A percentile compares a stretch with the other conserved stretches of the same genome.
These are phyloP conservation scores for Anisodus tanguticus DNA, from an alignment of 257 asterid species.

Conservation along the genomic window DNA sequence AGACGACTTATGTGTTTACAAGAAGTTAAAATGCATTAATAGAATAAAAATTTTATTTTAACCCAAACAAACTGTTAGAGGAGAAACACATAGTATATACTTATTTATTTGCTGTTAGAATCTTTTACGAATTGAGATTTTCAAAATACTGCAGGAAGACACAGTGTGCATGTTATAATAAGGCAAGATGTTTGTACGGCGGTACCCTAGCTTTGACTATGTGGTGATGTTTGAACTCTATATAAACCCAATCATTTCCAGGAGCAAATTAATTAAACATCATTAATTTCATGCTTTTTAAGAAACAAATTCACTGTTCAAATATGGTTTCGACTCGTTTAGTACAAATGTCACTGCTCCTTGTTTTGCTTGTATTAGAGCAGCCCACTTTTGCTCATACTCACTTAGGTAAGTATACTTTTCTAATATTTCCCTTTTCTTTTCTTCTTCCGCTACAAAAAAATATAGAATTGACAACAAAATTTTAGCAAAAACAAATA, in stretches of 20 bases:
- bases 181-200: slow-evolving; percentile 14
- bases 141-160: neutral
- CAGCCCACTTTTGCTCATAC: neutral
- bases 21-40: too few species aligned
- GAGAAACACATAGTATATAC: neutral
- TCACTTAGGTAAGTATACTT: neutral
- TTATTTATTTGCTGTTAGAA: neutral
- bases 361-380: neutral
- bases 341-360: neutral
- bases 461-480: too few species aligned
- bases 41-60: too few species aligned
- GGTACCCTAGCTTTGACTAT: slow-evolving; percentile 2
- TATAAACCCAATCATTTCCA: neutral
- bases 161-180: neutral
- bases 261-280: neutral
- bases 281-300: neutral
- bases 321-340: neutral
- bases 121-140: neutral
- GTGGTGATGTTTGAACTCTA: neutral
- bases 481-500: too few species aligned
- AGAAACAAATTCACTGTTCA: neutral
- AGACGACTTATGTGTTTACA: too few species aligned
- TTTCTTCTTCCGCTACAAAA: neutral
- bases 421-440: neutral
- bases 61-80: neutral